These are phyloP conservation scores for Botrytis hyacinthi DNA, from an alignment of 2,329 filamentous ascomycete genomes.

Conservation along the genomic window DNA sequence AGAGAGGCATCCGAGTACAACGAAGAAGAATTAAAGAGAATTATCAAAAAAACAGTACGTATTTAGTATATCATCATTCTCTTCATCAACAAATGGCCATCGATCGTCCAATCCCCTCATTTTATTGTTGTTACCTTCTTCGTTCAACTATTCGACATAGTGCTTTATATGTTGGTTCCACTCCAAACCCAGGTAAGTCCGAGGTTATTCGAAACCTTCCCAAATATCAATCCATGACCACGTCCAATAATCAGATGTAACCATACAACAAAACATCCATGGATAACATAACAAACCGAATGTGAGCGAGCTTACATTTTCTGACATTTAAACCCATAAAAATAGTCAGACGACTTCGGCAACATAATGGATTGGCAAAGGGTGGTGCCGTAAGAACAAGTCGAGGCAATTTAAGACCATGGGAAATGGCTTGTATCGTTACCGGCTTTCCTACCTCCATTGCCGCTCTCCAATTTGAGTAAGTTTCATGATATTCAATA, in stretches of 20 bases:
- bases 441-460: constrained; percentile 85
- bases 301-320: not conserved
- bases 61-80: not conserved
- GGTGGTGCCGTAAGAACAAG: constrained; percentile 81
- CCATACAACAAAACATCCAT: not conserved
- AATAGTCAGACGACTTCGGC: constrained; percentile 69
- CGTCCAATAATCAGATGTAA: not conserved
- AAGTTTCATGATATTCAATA: constrained; percentile 39
- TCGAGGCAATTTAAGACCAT: constrained; percentile 67
- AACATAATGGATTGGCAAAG: constrained; percentile 83
- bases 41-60: not conserved
- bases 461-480: constrained; percentile 93
- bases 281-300: not conserved
- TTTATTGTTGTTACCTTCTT: constrained; percentile 92
- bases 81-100: constrained; percentile 30
- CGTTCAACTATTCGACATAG: constrained; percentile 74
- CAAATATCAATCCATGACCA: not conserved
- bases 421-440: constrained; percentile 86
- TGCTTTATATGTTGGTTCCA: constrained; percentile 83
- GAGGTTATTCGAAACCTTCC: not conserved
- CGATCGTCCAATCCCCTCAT: constrained; percentile 67
- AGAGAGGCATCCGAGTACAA: not conserved
- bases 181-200: constrained; percentile 65
- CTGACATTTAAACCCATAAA: constrained; percentile 12
- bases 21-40: not conserved